Percentiles rank a stretch among this genome's conserved stretches.
These are phyloP conservation scores for Leucogyrophana mollusca DNA, from an alignment of 768 basidiomycete genomes.

Conservation along the genomic window DNA sequence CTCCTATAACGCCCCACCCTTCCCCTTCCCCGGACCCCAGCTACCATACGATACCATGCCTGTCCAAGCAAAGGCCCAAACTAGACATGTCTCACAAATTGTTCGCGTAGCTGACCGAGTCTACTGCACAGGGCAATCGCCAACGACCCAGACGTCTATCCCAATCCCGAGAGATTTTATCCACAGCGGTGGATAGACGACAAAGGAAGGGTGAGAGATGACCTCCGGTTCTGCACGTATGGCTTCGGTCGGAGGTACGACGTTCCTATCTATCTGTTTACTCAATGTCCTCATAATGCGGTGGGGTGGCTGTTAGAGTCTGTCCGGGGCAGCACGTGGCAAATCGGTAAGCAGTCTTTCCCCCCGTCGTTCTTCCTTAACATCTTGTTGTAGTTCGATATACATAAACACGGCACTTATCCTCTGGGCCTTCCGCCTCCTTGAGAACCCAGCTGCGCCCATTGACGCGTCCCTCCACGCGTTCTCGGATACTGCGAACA, in stretches of 20 bases:
- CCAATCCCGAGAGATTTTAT: slow-evolving; percentile 53
- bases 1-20: not conserved
- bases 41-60: too few relatives aligned
- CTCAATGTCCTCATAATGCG: too few relatives aligned
- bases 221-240: slow-evolving; percentile 29
- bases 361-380: too few relatives aligned
- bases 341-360: not conserved
- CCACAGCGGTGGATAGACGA: slow-evolving; percentile 49
- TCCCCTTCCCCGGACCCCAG: too few relatives aligned
- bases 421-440: slow-evolving; percentile 8
- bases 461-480: slow-evolving; percentile 51
- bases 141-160: slow-evolving; percentile 51
- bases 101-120: too few relatives aligned
- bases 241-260: slow-evolving; percentile 36
- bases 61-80: too few relatives aligned
- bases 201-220: slow-evolving; percentile 22
- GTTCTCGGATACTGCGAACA: slow-evolving; percentile 59
- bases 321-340: slow-evolving; percentile 3
- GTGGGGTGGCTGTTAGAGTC: too few relatives aligned
- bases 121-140: slow-evolving; percentile 44
- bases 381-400: not conserved
- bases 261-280: not conserved
- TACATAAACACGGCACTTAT: not conserved
- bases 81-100: too few relatives aligned
- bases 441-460: slow-evolving; percentile 43